phyloP scores from a whole-genome alignment of 2,329 filamentous ascomycete genomes.

The Aureobasidium leucospermi region DNA sequence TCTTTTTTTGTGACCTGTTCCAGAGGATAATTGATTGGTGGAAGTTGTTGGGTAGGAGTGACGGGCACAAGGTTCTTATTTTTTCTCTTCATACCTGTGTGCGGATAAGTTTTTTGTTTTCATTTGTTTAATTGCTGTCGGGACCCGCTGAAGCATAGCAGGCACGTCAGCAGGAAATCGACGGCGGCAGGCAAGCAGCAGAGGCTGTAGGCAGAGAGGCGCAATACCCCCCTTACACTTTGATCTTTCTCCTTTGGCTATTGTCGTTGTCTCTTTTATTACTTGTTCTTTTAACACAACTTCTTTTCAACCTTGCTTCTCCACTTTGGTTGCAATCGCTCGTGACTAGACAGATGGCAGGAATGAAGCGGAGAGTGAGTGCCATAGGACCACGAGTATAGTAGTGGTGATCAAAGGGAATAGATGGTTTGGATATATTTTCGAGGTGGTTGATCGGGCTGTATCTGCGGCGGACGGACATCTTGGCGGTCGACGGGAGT shows the following conservation, averaged over 20 bases:
- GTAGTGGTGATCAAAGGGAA: no score
- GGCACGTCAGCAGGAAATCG: slow-evolving; percentile 9
- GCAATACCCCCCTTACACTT: slow-evolving; percentile 11
- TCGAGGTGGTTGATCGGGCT: not conserved
- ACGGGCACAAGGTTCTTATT: not conserved
- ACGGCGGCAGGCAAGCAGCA: slow-evolving; percentile 4
- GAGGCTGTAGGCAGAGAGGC: slow-evolving; percentile 3
- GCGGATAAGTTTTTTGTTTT: not conserved
- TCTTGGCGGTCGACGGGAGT: slow-evolving; percentile 2
- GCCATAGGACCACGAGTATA: no score
- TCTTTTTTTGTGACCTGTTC: not conserved
- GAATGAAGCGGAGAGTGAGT: not conserved
- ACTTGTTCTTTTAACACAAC: not conserved
- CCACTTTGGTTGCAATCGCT: not conserved
- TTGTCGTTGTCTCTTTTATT: not conserved
- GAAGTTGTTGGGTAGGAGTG: slow-evolving; percentile 7
- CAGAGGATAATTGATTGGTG: slow-evolving; percentile 7
- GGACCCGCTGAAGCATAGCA: slow-evolving; percentile 8
- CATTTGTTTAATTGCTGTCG: slow-evolving; percentile 8
- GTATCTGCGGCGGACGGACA: not conserved
- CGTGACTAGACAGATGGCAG: not conserved
- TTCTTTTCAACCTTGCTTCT: not conserved
- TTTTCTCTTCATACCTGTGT: slow-evolving; percentile 6
- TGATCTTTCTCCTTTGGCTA: slow-evolving; percentile 10
- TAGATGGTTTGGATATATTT: no score